Evolutionary conservation across 2,329 filamentous ascomycete genomes (phyloP), one percentile per base, ranked within the genome.

Genomic region (Pseudocercospora eumusae): DNA sequence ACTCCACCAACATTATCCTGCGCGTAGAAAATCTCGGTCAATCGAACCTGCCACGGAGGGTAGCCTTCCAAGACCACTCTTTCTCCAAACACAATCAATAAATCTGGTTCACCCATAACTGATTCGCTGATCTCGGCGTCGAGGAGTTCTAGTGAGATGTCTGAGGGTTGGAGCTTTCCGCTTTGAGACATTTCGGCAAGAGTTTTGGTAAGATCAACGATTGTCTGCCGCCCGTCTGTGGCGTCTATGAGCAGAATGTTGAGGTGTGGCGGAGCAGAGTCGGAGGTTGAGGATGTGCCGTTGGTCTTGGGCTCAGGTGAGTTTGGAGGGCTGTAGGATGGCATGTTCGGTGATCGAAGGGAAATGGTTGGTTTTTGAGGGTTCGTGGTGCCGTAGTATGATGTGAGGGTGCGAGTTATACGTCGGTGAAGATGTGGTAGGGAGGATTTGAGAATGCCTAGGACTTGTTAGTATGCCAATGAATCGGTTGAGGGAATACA

Each of bases 131-230:
- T 83, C 77, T 99, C 95, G 4, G 91, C 90, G 72, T 98, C 92
- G 57, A 99, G 88, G 56, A 99, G 80, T 65, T 97, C 91, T 56
- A 84, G 83, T 60, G 87, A 92, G 72, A 99, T 93, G 74, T 99
- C 93, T 31, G 86, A 82, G 0, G 91, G 84, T 1, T 86, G 85
- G 13, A 99, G 83, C 77, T 96, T 97, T 62, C 87, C 87, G 69
- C 88, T 87, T 76, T 98, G 95, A 6, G 92, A 90, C 95, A 99
- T 98, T 73, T 96, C 91, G 5, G 93, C 86, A 21, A 99, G 82
- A 0, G 96, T 98, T 73, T 93, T 92, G 45, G 95, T 99, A 50
- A 99, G 84, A 76, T 99, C 95, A 44, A 99, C 93, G 65, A 99
- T 86, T 3, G 93, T 97, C 72, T 96, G 92, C 59, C 93, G 87